Conservation (phyloP, 495 filamentous ascomycete species). For the Hypoxylon lienhwacheense region DNA sequence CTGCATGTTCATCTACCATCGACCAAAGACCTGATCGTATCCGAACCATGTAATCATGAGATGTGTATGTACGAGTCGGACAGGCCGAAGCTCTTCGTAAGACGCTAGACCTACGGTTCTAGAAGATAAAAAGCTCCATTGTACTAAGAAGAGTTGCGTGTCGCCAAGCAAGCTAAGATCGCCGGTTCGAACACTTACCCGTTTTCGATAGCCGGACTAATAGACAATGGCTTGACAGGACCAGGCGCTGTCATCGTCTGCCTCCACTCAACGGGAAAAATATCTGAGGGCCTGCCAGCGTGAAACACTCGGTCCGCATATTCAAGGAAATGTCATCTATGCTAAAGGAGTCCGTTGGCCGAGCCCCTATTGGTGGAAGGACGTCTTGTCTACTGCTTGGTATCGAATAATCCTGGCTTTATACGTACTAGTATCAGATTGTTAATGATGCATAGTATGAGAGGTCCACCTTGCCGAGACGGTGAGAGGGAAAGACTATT, state of each 20-base stretch:
- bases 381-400: constrained; percentile 25
- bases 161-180: constrained; percentile 26
- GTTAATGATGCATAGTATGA: constrained; percentile 1
- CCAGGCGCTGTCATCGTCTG: constrained; percentile 8
- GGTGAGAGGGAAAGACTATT: constrained; percentile 5
- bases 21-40: not conserved
- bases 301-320: constrained; percentile 23
- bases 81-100: not conserved
- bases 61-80: not conserved
- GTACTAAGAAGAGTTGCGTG: too few relatives aligned
- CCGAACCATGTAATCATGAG: not conserved
- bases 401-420: constrained; percentile 4
- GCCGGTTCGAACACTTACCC: constrained; percentile 9
- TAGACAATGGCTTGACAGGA: constrained; percentile 9
- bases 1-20: constrained; percentile 2
- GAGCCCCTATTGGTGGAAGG: constrained; percentile 24
- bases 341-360: constrained; percentile 3
- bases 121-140: not conserved
- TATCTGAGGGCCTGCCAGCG: constrained; percentile 12
- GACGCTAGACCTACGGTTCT: constrained; percentile 4
- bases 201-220: constrained; percentile 3
- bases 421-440: constrained; percentile 4
- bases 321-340: constrained; percentile 11
- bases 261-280: constrained; percentile 27
- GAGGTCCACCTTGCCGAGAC: constrained; percentile 4